These are phyloP conservation scores for Rhizopogon salebrosus DNA, from an alignment of 768 basidiomycete species.

Conservation along the genomic window DNA sequence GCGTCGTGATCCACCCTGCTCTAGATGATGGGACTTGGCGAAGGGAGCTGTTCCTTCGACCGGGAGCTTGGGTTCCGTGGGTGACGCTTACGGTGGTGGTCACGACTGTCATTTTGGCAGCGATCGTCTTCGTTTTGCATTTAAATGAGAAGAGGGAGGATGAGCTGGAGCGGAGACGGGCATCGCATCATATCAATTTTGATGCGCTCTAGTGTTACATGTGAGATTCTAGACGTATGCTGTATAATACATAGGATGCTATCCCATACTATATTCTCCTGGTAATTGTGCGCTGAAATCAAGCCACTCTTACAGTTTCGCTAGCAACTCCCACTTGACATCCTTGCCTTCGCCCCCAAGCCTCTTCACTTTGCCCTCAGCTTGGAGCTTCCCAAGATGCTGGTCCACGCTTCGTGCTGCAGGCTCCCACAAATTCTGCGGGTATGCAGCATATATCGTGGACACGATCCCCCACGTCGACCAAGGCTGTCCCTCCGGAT, in stretches of 20 bases:
- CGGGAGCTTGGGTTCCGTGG: slow-evolving; percentile 97
- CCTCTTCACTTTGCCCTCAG: slow-evolving; percentile 52
- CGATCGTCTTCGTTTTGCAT: slow-evolving; percentile 84
- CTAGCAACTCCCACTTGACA: slow-evolving; percentile 39
- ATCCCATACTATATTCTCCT: background rate
- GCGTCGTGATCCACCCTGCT: slow-evolving; percentile 89
- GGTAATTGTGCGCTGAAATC: background rate
- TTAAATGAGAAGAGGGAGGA: slow-evolving; percentile 96
- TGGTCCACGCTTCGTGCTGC: slow-evolving; percentile 65
- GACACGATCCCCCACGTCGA: slow-evolving; percentile 64
- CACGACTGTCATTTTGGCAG: slow-evolving; percentile 65
- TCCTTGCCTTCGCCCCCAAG: slow-evolving; percentile 49
- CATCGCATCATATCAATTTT: slow-evolving; percentile 96
- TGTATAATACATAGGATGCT: slow-evolving; percentile 4
- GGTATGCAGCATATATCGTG: slow-evolving; percentile 67
- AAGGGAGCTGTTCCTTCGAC: slow-evolving; percentile 83
- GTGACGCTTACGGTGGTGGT: slow-evolving; percentile 85
- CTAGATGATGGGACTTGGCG: slow-evolving; percentile 60
- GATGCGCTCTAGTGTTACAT: slow-evolving; percentile 66
- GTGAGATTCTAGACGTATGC: slow-evolving; percentile 4
- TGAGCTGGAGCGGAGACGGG: slow-evolving; percentile 81
- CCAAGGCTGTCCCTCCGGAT: slow-evolving; percentile 34
- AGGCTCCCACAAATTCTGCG: slow-evolving; percentile 62
- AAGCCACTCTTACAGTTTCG: slow-evolving; percentile 4
- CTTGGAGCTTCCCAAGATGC: slow-evolving; percentile 70